Evolutionary conservation across 345 rosid genomes (phyloP), one percentile per base, ranked within the genome.

Genomic region (Sisymbrium irio): DNA sequence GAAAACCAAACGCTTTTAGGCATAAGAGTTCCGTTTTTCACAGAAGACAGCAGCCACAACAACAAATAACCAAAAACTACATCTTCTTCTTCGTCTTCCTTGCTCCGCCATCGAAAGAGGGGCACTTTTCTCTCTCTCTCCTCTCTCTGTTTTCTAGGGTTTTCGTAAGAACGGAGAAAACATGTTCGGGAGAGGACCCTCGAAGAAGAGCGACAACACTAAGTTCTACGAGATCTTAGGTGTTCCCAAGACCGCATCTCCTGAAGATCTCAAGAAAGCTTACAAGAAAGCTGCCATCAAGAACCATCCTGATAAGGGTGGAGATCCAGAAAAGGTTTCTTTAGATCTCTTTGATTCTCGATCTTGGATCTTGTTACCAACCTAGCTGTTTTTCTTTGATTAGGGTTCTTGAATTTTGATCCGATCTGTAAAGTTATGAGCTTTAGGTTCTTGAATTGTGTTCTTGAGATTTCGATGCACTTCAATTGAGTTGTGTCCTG

Each of bases 301-400:
- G 80, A 90, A 93, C 56, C 98, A 93, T 72, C 98, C 98, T 9
- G 97, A 93, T 42, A 93, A 93, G 80, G 97, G 98, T 13, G 98
- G 98, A 58, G 98, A 90, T 84, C 93, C 98, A 12, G 62, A 57
- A 20, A 57, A 57, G 62, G 62, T 57, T 41, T 3, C 5, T 6
- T 40, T 27, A 27, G 18, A 49, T 46, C 40, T 36, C 37, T 25
- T 25, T 27, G 60, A 37, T 50, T 71, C 42, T 46, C 4, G 8
- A 15, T 54, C 36, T 33, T 33, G 2, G 37, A 33, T 33, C 37
- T 9, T 33, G 9, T 33, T 33, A 33, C 6, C 9, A 33, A 33
- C 37, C 9, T 33, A 6, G 37, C 30, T 28, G 2, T 39, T 49
- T 4, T 7, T 8, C 51, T 30, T 75, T 9, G 67, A 47, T 67